These are phyloP conservation scores for Choiromyces venosus DNA, from an alignment of 495 filamentous ascomycete species.

Conservation along the genomic window DNA sequence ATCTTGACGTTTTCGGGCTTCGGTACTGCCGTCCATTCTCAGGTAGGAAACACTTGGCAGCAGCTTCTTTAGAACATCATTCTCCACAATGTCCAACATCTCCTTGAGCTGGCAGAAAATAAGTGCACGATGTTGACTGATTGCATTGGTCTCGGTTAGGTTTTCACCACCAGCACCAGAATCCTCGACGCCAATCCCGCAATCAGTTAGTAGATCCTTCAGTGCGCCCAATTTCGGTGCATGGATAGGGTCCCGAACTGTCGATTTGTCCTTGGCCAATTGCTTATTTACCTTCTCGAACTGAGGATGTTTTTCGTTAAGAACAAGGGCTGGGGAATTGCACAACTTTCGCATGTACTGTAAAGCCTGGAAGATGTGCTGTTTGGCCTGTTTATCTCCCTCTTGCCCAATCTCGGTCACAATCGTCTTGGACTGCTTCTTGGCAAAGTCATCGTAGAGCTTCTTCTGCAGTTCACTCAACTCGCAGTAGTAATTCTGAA, in stretches of 20 bases:
- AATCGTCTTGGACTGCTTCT: conserved; percentile 81
- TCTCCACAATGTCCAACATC: conserved; percentile 97
- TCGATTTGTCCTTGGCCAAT: conserved; percentile 64
- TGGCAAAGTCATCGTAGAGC: conserved; percentile 92
- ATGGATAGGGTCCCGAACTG: conserved; percentile 75
- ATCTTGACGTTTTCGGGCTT: conserved; percentile 82
- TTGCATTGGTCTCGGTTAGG: conserved; percentile 66
- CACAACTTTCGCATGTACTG: conserved; percentile 99
- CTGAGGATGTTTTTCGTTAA: conserved; percentile 87
- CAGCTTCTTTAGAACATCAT: conserved; percentile 75
- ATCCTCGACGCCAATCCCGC: conserved; percentile 76
- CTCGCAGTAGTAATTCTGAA: conserved; percentile 99
- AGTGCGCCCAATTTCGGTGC: conserved; percentile 89
- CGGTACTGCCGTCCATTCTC: conserved; percentile 84
- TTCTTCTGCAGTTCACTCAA: conserved; percentile 91
- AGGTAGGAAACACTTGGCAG: conserved; percentile 83
- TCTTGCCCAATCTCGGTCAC: conserved; percentile 66
- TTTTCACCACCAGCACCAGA: conserved; percentile 53
- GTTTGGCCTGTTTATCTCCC: conserved; percentile 82
- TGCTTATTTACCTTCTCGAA: conserved; percentile 76
- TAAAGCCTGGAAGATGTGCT: conserved; percentile 97
- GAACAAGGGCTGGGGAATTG: conserved; percentile 91
- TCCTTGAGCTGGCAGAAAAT: conserved; percentile 99
- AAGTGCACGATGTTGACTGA: conserved; percentile 89
- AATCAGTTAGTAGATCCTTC: conserved; percentile 84